Base-by-base conservation (phyloP, 768 basidiomycete genomes). In the Kwoniella botswanensis region DNA sequence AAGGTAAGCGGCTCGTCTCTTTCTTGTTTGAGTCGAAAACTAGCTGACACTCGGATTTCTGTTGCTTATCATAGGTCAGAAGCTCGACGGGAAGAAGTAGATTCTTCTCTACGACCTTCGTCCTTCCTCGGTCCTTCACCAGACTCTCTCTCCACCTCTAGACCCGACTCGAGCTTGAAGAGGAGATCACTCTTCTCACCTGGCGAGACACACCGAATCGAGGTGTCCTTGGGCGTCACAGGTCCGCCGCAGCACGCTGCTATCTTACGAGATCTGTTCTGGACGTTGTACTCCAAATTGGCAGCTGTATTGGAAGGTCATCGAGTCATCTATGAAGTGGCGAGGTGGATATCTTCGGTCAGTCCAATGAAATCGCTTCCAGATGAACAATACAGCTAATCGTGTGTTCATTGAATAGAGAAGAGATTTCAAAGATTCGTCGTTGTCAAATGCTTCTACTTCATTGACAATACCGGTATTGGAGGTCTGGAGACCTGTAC, bases 201-300 rank as follows among this genome's bases (percentile, higher is more conserved):
- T 4, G 50, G 71, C 3, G 71, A 77, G 29, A 76, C 71, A 11
- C 55, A 73, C 7, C 58, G 64, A 22, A 93, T 94, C 77, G 92
- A 91, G 73, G 61, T 76, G 4, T 66, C 76, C 4, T 57, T 82
- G 12, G 75, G 81, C n/a, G 73, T 74, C 1, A 86, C 86, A 24
- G 86, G 89, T 0, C 88, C 89, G 7, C 73, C 75, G 6, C 64
- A 68, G 17, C 78, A 97, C 76, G 92, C 93, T 70, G 94, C 96
- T 78, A 91, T 92, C 15, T 82, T 99, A 65, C 88, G 86, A 70
- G 97, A 98, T 82, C 86, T 99, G 44, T 98, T 98, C 83, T 98
- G 96, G 96, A 97, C 96, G 2, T 80, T 96, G 17, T 99, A 93
- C 82, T 97, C 94, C 17, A 98, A 99, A 83, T 79, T 99, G 58